Percentiles rank a stretch among this genome's conserved stretches.
Conservation (phyloP, 2,329 filamentous ascomycete species). For the Fusarium stilboides region DNA sequence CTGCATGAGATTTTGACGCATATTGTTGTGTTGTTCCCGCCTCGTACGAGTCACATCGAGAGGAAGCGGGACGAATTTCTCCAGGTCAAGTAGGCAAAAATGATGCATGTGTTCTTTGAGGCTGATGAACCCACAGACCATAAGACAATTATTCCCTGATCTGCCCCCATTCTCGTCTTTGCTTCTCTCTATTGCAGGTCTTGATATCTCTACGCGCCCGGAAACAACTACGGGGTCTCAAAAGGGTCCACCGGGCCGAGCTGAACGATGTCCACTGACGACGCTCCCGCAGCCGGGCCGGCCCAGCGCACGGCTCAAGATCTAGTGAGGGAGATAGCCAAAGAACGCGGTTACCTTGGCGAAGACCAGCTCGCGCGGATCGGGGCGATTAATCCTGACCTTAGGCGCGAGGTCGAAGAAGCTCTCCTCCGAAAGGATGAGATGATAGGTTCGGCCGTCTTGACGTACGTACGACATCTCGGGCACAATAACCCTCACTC, state of each 20-base stretch:
- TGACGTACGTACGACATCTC: slow-evolving; percentile 33
- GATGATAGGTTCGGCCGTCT: slow-evolving; percentile 45
- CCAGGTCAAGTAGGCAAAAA: background rate
- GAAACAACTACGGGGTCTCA: slow-evolving; percentile 2
- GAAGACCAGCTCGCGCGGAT: slow-evolving; percentile 41
- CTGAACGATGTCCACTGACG: slow-evolving; percentile 8
- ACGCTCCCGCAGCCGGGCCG: background rate
- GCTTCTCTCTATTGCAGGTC: slow-evolving; percentile 2
- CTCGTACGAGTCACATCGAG: slow-evolving; percentile 22
- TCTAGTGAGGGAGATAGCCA: slow-evolving; percentile 43
- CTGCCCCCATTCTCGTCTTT: background rate
- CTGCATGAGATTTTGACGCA: slow-evolving; percentile 27
- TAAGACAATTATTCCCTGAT: background rate
- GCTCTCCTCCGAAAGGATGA: slow-evolving; percentile 45
- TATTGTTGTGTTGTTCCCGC: slow-evolving; percentile 15
- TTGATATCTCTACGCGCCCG: background rate
- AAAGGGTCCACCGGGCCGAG: slow-evolving; percentile 17
- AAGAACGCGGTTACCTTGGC: slow-evolving; percentile 42
- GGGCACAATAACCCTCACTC: background rate
- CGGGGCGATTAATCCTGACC: slow-evolving; percentile 34
- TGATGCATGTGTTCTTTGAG: background rate
- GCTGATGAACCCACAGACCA: slow-evolving; percentile 4
- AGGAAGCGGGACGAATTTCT: background rate
- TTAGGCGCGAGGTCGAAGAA: slow-evolving; percentile 41
- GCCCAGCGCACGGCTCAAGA: slow-evolving; percentile 23